Evolutionary conservation across 2,329 filamentous ascomycete species (phyloP).

Genomic region (Aspergillus clavatus): DNA sequence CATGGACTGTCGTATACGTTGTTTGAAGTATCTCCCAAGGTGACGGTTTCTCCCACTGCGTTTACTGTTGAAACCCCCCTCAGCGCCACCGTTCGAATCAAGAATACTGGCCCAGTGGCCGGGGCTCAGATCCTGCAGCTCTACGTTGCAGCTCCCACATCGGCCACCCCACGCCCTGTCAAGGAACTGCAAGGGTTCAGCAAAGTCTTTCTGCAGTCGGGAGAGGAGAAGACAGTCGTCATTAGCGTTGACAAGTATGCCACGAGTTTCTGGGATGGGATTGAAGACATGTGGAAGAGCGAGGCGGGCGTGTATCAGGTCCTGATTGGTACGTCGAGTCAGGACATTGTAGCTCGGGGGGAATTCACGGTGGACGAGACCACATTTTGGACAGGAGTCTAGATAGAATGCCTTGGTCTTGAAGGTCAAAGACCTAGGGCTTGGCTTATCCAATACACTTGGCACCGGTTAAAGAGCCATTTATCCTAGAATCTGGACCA

Average conservation of each 20-base stretch:
- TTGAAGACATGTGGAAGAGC: slow-evolving; percentile 36
- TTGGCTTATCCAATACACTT: no score
- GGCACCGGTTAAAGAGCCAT: slow-evolving; percentile 2
- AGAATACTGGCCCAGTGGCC: slow-evolving; percentile 49
- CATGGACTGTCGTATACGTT: slow-evolving; percentile 71
- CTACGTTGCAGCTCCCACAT: slow-evolving; percentile 27
- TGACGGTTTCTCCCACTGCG: slow-evolving; percentile 13
- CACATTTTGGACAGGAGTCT: slow-evolving; percentile 21
- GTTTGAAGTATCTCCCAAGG: slow-evolving; percentile 51
- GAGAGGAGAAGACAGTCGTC: slow-evolving; percentile 29
- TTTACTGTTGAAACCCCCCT: slow-evolving; percentile 43
- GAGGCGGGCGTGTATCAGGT: slow-evolving; percentile 37
- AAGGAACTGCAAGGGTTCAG: slow-evolving; percentile 45
- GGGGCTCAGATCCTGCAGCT: slow-evolving; percentile 52
- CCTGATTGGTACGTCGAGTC: slow-evolving; percentile 32
- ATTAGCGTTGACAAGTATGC: slow-evolving; percentile 33
- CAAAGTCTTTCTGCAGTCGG: slow-evolving; percentile 38
- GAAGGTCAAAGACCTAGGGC: no score
- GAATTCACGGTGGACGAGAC: slow-evolving; percentile 17
- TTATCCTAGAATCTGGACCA: slow-evolving; percentile 3
- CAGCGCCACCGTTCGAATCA: slow-evolving; percentile 41
- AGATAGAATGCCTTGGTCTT: slow-evolving; percentile 2
- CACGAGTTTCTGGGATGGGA: slow-evolving; percentile 42
- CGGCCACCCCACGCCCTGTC: slow-evolving; percentile 31
- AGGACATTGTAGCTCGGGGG: slow-evolving; percentile 18